Base-by-base conservation (phyloP, 2,329 filamentous ascomycete genomes). In the Dactylellina drechsleri region DNA sequence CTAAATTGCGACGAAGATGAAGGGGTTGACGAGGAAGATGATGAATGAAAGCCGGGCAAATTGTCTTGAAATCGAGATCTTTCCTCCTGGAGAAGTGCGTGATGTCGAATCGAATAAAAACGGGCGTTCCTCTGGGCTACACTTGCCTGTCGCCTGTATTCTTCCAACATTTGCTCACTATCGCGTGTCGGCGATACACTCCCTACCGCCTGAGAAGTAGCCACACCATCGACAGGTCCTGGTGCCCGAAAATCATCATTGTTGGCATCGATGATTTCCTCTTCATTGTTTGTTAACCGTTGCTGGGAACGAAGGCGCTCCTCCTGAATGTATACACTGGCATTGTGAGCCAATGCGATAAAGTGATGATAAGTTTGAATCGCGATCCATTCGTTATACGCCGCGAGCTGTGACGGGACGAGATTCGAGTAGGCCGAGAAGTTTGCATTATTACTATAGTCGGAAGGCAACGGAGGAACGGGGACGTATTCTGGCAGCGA, bases 351-450 rank as follows among this genome's bases (percentile, higher is more conserved):
- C 57, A 72, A 52, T 16, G 75, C 75, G 16, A 26, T 54, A 43
- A 75, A 77, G 56, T 77, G 75, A 20, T 74, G 62, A 45, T 74
- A 75, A 15, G 75, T 68, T 52, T 74, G 68, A 40, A 67, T 74
- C 41, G 68, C 57, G 52, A 77, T 70, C 65, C 75, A 67, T 62
- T 77, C 67, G 62, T 64, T 64, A 47, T 72, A 72, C 26, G 68
- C 66, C 36, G 73, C 73, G 31, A 72, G 65, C 40, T 76, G 68
- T 43, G 66, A 75, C 64, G 66, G 64, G 16, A 62, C 58, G 52
- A 66, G 66, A 52, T 75, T 75, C 64, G 53, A 56, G 40, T 70
- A 67, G 23, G 53, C 66, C 52, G 64, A 61, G 59, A 67, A 64
- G 58, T 75, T 75, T 70, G 64, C 50, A 54, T 56, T 66, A 64